Evolutionary conservation across 768 basidiomycete genomes (phyloP).

Genomic region (Lentinula edodes): DNA sequence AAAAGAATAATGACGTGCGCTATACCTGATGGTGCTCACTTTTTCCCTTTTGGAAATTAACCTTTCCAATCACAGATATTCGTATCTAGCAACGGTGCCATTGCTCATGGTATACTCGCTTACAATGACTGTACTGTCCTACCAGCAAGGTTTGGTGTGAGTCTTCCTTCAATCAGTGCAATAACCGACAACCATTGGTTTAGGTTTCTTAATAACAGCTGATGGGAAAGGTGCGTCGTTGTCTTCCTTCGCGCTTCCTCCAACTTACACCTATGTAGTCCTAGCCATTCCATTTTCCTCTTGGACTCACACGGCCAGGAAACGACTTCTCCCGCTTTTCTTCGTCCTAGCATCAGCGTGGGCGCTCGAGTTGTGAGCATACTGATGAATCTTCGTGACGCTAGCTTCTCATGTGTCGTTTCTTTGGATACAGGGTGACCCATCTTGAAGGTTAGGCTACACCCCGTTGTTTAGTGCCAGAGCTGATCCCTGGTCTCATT

Average conservation of each 20-base stretch:
- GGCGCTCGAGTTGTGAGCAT: constrained; percentile 69
- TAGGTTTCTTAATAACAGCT: constrained; percentile 35
- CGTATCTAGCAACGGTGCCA: constrained; percentile 69
- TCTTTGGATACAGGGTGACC: constrained; percentile 45
- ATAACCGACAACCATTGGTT: constrained; percentile 11
- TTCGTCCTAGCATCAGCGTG: constrained; percentile 70
- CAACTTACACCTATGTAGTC: constrained; percentile 29
- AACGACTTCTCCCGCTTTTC: constrained; percentile 63
- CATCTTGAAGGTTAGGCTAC: constrained; percentile 64
- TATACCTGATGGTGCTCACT: neutral
- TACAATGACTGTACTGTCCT: constrained; percentile 61
- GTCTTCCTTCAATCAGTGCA: constrained; percentile 2
- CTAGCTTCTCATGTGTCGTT: constrained; percentile 7
- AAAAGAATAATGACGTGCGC: constrained; percentile 84
- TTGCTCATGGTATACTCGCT: constrained; percentile 61
- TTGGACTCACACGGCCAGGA: constrained; percentile 41
- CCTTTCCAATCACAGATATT: constrained; percentile 44
- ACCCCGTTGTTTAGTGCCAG: neutral
- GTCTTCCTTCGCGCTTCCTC: neutral
- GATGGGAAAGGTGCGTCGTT: constrained; percentile 26
- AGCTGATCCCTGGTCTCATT: neutral
- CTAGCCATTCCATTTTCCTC: constrained; percentile 48
- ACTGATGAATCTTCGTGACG: neutral
- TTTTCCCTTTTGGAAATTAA: neutral
- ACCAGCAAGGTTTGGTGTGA: constrained; percentile 53